These are phyloP conservation scores for Artemisia tridentata DNA, from an alignment of 129 eudicot genomes.

Conservation along the genomic window DNA sequence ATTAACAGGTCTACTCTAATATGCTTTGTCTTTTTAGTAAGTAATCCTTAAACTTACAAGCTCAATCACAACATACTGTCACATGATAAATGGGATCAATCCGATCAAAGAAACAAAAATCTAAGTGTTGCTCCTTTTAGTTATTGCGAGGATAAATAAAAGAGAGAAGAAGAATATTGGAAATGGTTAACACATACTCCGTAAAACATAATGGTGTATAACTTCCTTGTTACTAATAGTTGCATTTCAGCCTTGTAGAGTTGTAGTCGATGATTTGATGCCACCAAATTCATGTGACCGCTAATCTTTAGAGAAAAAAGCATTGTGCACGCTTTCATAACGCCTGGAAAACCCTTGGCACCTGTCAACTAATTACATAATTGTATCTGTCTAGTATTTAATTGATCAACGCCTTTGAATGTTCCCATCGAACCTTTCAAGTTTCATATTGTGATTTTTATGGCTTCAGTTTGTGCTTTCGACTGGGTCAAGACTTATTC, in stretches of 20 bases:
- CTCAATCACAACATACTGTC: not conserved
- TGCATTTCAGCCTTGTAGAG: not conserved
- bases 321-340: not conserved
- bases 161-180: constrained; percentile 8
- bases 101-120: not conserved
- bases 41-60: not conserved
- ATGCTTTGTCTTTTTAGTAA: not conserved
- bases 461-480: no score
- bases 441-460: no score
- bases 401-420: no score
- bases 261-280: not conserved
- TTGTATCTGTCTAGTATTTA: no score
- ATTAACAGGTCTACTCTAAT: not conserved
- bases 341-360: not conserved
- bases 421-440: no score
- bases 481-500: no score
- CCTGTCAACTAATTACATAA: no score
- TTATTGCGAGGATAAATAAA: not conserved
- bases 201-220: constrained; percentile 5
- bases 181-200: not conserved
- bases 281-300: not conserved
- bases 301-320: not conserved
- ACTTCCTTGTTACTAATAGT: not conserved
- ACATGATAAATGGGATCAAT: not conserved
- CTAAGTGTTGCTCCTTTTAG: not conserved